Conservation (phyloP, 2,329 filamentous ascomycete species). For the Sphaerulina populicola region DNA sequence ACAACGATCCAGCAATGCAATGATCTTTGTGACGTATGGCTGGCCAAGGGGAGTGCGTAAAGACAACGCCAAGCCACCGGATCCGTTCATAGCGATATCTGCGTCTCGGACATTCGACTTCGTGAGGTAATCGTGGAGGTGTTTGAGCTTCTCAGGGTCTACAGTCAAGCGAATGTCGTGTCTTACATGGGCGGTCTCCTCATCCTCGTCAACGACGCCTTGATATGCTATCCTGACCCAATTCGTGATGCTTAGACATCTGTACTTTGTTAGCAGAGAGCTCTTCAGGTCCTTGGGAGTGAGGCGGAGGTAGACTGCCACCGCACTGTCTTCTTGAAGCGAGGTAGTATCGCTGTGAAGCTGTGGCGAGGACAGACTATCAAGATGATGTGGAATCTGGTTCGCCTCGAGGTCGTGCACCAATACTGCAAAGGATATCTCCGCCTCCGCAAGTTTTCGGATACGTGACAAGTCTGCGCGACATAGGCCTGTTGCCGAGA, state of each 20-base stretch:
- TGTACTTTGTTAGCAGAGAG: background rate
- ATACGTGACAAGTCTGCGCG: constrained; percentile 28
- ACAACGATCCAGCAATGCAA: constrained; percentile 55
- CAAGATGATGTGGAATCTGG: constrained; percentile 21
- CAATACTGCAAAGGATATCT: constrained; percentile 28
- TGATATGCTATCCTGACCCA: constrained; percentile 14
- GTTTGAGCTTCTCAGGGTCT: constrained; percentile 27
- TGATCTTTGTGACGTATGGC: constrained; percentile 52
- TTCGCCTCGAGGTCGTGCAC: constrained; percentile 20
- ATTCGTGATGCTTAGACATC: constrained; percentile 4
- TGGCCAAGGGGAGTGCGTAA: constrained; percentile 52
- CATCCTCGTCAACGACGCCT: background rate
- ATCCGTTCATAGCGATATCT: constrained; percentile 55
- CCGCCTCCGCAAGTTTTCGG: constrained; percentile 34
- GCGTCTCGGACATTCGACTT: constrained; percentile 43
- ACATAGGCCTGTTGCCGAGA: constrained; percentile 8
- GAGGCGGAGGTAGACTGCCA: constrained; percentile 9
- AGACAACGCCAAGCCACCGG: constrained; percentile 56
- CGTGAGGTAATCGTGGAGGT: constrained; percentile 33
- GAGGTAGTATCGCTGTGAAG: background rate
- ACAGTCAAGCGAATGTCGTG: constrained; percentile 38
- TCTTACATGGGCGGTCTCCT: constrained; percentile 22
- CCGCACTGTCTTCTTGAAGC: background rate
- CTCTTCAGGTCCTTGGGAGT: constrained; percentile 1
- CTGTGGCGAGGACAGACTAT: constrained; percentile 13